phyloP scores from a whole-genome alignment of 78 protist genomes.

The Dictyostelium intermedium region DNA sequence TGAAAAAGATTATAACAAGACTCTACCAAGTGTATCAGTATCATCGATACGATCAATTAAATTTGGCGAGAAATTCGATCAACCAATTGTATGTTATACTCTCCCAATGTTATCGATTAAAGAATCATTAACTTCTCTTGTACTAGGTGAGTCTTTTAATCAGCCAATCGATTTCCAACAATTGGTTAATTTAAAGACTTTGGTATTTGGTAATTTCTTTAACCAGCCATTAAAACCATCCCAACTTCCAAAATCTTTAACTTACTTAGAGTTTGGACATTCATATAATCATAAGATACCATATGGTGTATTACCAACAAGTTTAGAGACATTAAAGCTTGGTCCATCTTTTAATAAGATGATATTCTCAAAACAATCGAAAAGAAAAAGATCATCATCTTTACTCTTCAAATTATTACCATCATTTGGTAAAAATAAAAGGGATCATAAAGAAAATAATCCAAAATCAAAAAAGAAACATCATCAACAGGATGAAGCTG shows the following conservation, averaged over 20 bases:
- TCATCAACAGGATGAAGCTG: background rate
- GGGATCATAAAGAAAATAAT: background rate
- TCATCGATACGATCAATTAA: background rate
- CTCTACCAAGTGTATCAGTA: background rate
- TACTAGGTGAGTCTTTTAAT: constrained; percentile 4
- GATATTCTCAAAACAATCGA: background rate
- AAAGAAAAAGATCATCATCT: background rate
- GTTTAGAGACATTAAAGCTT: background rate
- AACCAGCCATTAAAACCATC: background rate
- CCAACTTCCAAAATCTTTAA: background rate
- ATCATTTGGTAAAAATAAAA: background rate
- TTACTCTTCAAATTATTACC: background rate
- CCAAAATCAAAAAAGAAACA: background rate
- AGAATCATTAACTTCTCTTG: background rate
- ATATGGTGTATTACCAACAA: background rate
- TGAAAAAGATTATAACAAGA: background rate
- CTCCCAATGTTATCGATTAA: background rate
- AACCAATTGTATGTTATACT: background rate
- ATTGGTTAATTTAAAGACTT: background rate
- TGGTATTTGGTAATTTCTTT: background rate
- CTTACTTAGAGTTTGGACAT: background rate
- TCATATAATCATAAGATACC: background rate
- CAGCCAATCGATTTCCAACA: background rate
- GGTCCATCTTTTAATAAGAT: background rate
- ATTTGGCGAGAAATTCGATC: constrained; percentile 4